Percentiles rank a stretch among this genome's conserved stretches.
phyloP scores from a whole-genome alignment of 1,139 yeast genomes.

The Pichia sp. region DNA sequence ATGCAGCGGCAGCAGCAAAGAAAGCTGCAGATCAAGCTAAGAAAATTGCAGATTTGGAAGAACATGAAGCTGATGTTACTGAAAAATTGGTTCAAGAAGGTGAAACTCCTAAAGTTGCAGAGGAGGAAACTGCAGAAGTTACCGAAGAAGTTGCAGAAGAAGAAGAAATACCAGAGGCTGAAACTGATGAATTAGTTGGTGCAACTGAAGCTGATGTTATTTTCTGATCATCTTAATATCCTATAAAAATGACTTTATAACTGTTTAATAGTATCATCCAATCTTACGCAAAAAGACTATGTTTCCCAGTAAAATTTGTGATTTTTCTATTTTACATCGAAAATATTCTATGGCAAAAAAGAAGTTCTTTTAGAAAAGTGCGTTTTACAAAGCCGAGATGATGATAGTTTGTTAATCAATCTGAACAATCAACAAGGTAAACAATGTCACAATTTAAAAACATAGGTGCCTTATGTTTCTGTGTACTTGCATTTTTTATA shows the following conservation, averaged over 20 bases:
- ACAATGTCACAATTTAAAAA: background rate
- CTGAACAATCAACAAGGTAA: background rate
- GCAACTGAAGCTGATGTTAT: constrained; percentile 46
- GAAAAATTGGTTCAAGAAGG: constrained; percentile 14
- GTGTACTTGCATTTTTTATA: background rate
- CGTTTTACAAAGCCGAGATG: background rate
- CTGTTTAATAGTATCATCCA: background rate
- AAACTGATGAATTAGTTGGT: constrained; percentile 31
- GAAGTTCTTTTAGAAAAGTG: background rate
- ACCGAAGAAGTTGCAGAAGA: constrained; percentile 9
- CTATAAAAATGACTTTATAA: background rate
- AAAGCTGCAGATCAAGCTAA: constrained; percentile 16
- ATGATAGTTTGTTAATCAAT: no score
- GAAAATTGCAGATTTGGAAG: constrained; percentile 17
- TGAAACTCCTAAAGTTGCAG: constrained; percentile 9
- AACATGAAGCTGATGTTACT: constrained; percentile 19
- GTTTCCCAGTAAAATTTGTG: background rate
- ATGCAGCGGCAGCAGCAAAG: constrained; percentile 41
- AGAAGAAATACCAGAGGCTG: constrained; percentile 14
- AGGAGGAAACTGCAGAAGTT: constrained; percentile 6
- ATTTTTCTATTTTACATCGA: background rate
- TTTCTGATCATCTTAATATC: constrained; percentile 28
- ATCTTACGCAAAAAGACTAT: background rate
- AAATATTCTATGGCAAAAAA: background rate
- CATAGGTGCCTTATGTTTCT: background rate